Evolutionary conservation across 2,329 filamentous ascomycete genomes (phyloP).

Genomic region (Plectosphaerella cucumerina): DNA sequence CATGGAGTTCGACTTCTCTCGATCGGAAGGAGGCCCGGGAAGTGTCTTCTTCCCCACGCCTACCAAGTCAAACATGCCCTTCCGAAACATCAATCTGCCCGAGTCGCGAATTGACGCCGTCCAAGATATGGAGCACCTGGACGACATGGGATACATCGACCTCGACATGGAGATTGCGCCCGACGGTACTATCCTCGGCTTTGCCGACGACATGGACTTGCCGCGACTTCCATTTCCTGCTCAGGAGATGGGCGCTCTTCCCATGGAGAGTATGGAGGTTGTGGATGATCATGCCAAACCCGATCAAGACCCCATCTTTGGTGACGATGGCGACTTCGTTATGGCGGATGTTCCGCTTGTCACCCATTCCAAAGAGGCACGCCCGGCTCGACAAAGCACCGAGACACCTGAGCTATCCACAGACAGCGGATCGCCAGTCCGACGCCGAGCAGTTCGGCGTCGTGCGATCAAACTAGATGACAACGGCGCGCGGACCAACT

Average conservation of each 20-base stretch:
- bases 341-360: neutral
- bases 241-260: too few relatives aligned
- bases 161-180: slow-evolving; percentile 51
- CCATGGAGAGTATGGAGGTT: too few relatives aligned
- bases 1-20: too few relatives aligned
- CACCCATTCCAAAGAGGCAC: too few relatives aligned
- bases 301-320: too few relatives aligned
- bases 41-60: slow-evolving; percentile 8
- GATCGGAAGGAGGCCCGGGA: neutral
- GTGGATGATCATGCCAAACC: too few relatives aligned
- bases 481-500: too few relatives aligned
- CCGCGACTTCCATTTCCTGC: slow-evolving; percentile 28
- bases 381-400: too few relatives aligned
- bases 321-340: neutral
- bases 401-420: too few relatives aligned
- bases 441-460: too few relatives aligned
- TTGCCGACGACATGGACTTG: slow-evolving; percentile 36
- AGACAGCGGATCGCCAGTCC: too few relatives aligned
- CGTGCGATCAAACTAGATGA: too few relatives aligned
- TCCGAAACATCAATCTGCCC: slow-evolving; percentile 10
- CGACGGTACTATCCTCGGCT: slow-evolving; percentile 43
- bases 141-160: slow-evolving; percentile 33
- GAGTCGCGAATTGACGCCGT: slow-evolving; percentile 22
- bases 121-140: slow-evolving; percentile 31
- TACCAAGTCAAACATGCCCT: slow-evolving; percentile 5